A percentile compares a stretch with the other conserved stretches of the same genome.
Evolutionary conservation across 305 asterid genomes (phyloP).

Genomic region (Fraxinus nigra): DNA sequence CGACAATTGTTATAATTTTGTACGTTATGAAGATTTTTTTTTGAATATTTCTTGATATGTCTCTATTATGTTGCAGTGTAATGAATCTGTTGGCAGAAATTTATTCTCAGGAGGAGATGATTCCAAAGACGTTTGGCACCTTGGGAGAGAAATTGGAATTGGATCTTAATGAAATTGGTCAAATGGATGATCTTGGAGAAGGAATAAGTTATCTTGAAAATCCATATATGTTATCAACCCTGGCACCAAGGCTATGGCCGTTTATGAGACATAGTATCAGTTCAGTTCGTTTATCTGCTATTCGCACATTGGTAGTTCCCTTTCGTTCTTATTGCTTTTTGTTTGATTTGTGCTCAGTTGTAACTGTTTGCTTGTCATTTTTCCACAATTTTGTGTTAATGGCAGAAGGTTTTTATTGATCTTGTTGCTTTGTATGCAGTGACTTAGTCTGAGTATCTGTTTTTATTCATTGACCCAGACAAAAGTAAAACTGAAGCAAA

Average conservation of each 20-base stretch:
- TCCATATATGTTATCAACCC: constrained; percentile 72
- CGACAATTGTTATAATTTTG: background rate
- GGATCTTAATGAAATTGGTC: constrained; percentile 78
- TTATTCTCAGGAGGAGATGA: constrained; percentile 93
- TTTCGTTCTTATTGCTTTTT: constrained; percentile 2
- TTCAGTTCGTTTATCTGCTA: constrained; percentile 94
- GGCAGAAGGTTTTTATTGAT: background rate
- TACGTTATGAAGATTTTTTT: constrained; percentile 4
- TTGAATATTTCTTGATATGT: constrained; percentile 31
- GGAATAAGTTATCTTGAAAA: constrained; percentile 68
- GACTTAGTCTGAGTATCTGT: constrained; percentile 9
- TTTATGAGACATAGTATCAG: constrained; percentile 97
- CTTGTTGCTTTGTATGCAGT: constrained; percentile 5
- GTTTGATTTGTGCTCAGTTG: constrained; percentile 3
- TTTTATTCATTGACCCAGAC: background rate
- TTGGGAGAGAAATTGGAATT: constrained; percentile 49
- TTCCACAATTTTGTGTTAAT: background rate
- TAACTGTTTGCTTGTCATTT: constrained; percentile 9
- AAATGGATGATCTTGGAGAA: constrained; percentile 55
- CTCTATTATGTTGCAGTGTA: constrained; percentile 65
- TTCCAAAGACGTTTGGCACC: constrained; percentile 68
- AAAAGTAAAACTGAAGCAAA: constrained; percentile 21
- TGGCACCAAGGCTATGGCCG: constrained; percentile 98
- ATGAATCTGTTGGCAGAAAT: constrained; percentile 98
- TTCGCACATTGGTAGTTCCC: constrained; percentile 83